Evolutionary conservation across 345 rosid genomes (phyloP), one percentile per base, ranked within the genome.

Genomic region (Stellera chamaejasme): DNA sequence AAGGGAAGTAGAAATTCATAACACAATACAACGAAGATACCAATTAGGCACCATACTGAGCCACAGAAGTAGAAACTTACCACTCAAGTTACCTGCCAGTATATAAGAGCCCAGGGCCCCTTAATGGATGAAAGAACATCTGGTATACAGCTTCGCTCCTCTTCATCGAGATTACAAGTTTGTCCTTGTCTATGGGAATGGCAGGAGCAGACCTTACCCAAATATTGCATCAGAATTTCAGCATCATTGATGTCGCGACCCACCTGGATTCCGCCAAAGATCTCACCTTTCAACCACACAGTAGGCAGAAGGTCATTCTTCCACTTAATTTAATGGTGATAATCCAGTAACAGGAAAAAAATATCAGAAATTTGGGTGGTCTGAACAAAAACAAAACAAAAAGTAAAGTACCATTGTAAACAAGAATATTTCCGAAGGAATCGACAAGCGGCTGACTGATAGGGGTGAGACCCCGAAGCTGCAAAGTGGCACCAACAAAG

Each of bases 91-190:
- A 86, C 96, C 96, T 93, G 97, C 97, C 96, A 93, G 63, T 75
- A 93, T 41, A 81, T 67, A 25, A 89, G 48, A 62, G 91, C 81
- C 97, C 97, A 93, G 4, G 96, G 97, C 10, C 99, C 99, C 68
- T 78, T 81, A 51, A 88, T 69, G 48, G n/a, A 41, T 0, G 97
- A 84, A 68, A 93, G 89, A 78, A 83, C 78, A 64, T 82, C 77
- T 3, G 79, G 75, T 60, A 87, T 74, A 56, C 72, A 79, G 41
- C 12, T 26, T 44, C 55, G 49, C 48, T 25, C 74, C 11, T 72
- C 64, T 45, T 68, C 66, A 43, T 52, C 32, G 27, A 49, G 53
- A 58, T 27, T 36, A 50, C 81, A 74, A 12, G 57, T 46, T 55
- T 42, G 45, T 26, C 12, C 39, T 45, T 67, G 69, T 23, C 52